Percentiles rank a stretch among this genome's conserved stretches.
Evolutionary conservation across 768 basidiomycete species (phyloP).

Genomic region (Harrya chromipes): DNA sequence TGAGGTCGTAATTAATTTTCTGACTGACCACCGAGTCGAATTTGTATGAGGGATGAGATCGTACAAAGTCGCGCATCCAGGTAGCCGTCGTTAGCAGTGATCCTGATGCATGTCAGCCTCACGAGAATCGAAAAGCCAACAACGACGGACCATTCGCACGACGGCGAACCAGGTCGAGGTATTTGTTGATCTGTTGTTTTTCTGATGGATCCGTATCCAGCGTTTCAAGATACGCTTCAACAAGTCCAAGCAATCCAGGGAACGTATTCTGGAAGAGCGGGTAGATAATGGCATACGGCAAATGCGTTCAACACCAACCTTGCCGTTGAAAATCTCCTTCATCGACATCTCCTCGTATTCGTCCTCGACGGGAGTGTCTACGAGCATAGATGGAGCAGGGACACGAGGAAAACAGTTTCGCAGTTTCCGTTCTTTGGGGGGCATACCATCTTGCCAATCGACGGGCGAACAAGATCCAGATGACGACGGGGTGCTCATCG

Average conservation of each 20-base stretch:
- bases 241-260: constrained; percentile 78
- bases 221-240: constrained; percentile 82
- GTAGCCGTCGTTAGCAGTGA: constrained; percentile 81
- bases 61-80: constrained; percentile 93
- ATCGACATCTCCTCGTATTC: constrained; percentile 94
- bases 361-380: constrained; percentile 59
- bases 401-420: constrained; percentile 68
- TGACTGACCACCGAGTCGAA: constrained; percentile 89
- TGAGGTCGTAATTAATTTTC: constrained; percentile 92
- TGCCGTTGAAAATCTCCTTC: constrained; percentile 93
- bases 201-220: constrained; percentile 69
- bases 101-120: constrained; percentile 42
- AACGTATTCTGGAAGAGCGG: constrained; percentile 52
- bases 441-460: constrained; percentile 31
- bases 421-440: constrained; percentile 60
- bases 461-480: constrained; percentile 40
- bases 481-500: constrained; percentile 44
- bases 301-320: constrained; percentile 42
- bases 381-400: constrained; percentile 44
- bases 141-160: constrained; percentile 70
- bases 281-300: neutral
- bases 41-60: constrained; percentile 87
- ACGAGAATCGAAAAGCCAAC: neutral
- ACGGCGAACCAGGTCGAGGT: constrained; percentile 73
- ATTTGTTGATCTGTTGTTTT: constrained; percentile 62